Evolutionary conservation across 2,329 filamentous ascomycete species (phyloP), one percentile per base, ranked within the genome.

Genomic region (Scopulariopsis brevicaulis): DNA sequence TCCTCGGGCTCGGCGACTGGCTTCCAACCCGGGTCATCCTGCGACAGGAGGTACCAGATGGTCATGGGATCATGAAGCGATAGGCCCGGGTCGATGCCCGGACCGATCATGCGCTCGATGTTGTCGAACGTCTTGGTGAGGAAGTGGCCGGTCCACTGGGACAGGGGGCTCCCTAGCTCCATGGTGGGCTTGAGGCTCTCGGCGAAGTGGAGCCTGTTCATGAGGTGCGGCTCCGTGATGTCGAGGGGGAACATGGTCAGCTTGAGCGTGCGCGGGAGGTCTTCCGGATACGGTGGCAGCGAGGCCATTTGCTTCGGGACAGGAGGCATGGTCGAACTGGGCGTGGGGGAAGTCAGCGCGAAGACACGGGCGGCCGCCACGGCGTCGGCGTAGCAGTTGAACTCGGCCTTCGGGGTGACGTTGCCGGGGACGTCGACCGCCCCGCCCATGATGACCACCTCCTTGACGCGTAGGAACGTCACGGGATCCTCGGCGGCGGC

Each of bases 371-470:
- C 89, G 0, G 88, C 83, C 32, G 89, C 88, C 48, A 89, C 80
- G 22, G 88, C 79, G 69, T 99, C 95, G 59, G 94, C 92, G 67
- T 90, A 96, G 59, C 87, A 88, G 76, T 99, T 99, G 81, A 99
- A 99, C 70, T 99, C 94, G 62, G 89, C 90, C 14, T 87, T 82
- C 1, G 94, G 93, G 53, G 84, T 85, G 66, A 89, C 84, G 70
- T 99, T 99, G 64, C 94, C 94, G 55, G 85, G 80, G 52, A 84
- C 74, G 60, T 88, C 79, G 57, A 99, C 81, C 25, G 89, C 86
- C 60, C 94, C 94, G 60, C 93, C 94, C 94, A 99, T 99, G 53
- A 96, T 89, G 4, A 96, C 86, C 3, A 99, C 81, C 71, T 97
- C 91, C 70, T 95, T 96, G 54, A 85, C 89, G 51, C 85, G 84